A percentile compares a stretch with the other conserved stretches of the same genome.
These are phyloP conservation scores for Globisporangium ultimum DNA, from an alignment of 352 stramenopile species.

Conservation along the genomic window DNA sequence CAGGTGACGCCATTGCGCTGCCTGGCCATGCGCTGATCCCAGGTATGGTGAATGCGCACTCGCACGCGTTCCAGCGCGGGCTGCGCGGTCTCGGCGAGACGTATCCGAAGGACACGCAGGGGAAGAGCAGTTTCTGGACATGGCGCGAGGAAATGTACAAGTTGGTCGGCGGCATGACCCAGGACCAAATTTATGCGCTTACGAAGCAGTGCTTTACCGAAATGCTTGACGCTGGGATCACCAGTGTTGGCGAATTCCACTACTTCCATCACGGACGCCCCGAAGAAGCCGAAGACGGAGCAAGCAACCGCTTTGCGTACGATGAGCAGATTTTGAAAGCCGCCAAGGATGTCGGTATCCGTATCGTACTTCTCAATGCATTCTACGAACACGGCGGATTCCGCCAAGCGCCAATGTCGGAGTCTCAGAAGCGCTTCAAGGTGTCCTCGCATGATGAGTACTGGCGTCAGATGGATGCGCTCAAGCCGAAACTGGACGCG, in stretches of 20 bases:
- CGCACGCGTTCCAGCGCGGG: conserved; percentile 72
- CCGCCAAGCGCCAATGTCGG: conserved; percentile 48
- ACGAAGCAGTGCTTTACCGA: conserved; percentile 76
- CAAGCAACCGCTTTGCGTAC: conserved; percentile 50
- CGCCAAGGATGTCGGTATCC: conserved; percentile 60
- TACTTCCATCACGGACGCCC: conserved; percentile 70
- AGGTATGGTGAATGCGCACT: conserved; percentile 82
- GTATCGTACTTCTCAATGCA: conserved; percentile 71
- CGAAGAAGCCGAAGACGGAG: conserved; percentile 24
- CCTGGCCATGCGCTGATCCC: conserved; percentile 51
- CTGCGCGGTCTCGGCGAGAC: conserved; percentile 72
- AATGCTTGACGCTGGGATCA: conserved; percentile 76
- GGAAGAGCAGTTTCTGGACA: conserved; percentile 72
- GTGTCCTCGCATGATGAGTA: conserved; percentile 60
- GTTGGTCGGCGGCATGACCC: conserved; percentile 61
- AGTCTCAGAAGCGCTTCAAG: conserved; percentile 71
- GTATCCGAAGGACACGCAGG: conserved; percentile 42
- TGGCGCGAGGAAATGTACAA: conserved; percentile 86
- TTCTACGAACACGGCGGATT: conserved; percentile 78
- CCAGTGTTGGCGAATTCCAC: conserved; percentile 75
- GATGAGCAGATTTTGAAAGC: conserved; percentile 66
- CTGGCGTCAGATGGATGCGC: conserved; percentile 64
- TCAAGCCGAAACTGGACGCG: conserved; percentile 26
- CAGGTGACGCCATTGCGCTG: conserved; percentile 19
- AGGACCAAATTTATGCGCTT: conserved; percentile 59